A percentile compares a stretch with the other conserved stretches of the same genome.
Conservation (phyloP, 1,139 yeast genomes). For the Candida anutae region DNA sequence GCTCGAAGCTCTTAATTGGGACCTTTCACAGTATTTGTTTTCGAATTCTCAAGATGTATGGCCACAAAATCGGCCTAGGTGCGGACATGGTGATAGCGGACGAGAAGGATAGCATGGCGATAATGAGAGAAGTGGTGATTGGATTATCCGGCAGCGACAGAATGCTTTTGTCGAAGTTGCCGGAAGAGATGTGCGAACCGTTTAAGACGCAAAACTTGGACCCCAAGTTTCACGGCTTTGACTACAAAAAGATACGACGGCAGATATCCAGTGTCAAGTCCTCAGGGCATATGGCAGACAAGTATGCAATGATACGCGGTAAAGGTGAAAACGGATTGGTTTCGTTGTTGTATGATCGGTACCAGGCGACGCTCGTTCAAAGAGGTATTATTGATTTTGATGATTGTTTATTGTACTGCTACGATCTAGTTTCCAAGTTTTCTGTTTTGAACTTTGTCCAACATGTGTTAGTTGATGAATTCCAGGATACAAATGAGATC, state of each 20-base stretch:
- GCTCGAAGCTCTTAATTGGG: conserved; percentile 54
- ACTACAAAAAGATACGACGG: conserved; percentile 28
- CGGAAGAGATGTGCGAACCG: conserved; percentile 9
- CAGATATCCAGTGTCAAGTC: conserved; percentile 50
- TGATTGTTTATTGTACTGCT: conserved; percentile 60
- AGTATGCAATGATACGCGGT: conserved; percentile 14
- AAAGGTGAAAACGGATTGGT: conserved; percentile 11
- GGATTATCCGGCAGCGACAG: conserved; percentile 24
- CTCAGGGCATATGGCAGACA: conserved; percentile 32
- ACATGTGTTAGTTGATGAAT: conserved; percentile 86
- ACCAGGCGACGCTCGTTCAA: conserved; percentile 40
- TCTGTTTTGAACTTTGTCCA: conserved; percentile 44
- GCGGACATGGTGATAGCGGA: conserved; percentile 51
- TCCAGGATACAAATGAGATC: conserved; percentile 80
- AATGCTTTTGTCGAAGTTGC: conserved; percentile 13
- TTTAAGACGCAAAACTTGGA: conserved; percentile 8
- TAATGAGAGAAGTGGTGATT: conserved; percentile 38
- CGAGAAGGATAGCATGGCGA: conserved; percentile 50
- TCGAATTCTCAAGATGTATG: conserved; percentile 50
- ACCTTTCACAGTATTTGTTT: conserved; percentile 83
- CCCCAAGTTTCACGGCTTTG: conserved; percentile 21
- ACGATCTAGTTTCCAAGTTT: conserved; percentile 35
- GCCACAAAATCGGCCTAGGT: conserved; percentile 41
- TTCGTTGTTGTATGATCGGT: conserved; percentile 35
- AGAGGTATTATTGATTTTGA: conserved; percentile 66